Base-by-base conservation (phyloP, 257 asterid species). In the Solanum bukasovii region DNA sequence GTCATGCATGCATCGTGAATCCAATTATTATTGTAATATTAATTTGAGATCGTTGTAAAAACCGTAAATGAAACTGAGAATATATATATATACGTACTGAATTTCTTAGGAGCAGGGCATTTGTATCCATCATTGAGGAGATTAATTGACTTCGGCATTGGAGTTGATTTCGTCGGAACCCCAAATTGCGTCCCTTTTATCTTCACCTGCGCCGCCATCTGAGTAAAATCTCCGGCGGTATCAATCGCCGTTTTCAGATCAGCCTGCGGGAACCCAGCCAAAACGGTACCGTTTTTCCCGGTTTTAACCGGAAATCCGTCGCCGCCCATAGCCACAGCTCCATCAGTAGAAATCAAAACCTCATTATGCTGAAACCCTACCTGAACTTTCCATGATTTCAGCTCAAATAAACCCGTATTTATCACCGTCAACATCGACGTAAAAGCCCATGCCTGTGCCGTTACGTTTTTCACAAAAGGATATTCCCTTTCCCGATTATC, bases 201-300 rank as follows among this genome's bases (percentile, higher is more conserved):
- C 21, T 89, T 90, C 21, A 96, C 87, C 91, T 93, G 89, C 3
- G 83, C 96, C 84, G 91, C 94, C 95, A 95, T 94, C 93, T 95
- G 98, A 13, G 90, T 49, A 12, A 67, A 88, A 87, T 97, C 99
- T 1, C 92, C 93, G 1, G 99, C 99, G 0, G 99, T 97, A 3
- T 97, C 99, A 44, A 97, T 95, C 16, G 99, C 99, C 0, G 99
- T 97, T 63, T 94, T 92, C 81, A 97, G 87, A 90, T 97, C 99
- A 0, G 96, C 13, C 89, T 89, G 91, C 3, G 99, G 99, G 38
- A 87, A 93, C 2, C 99, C 99, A 0, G 95, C 94, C 4, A 97
- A 83, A 21, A 87, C n/a, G 1, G 99, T 95, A 49, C 98, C 99
- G 13, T 97, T 96, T 21, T 93, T 95, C 38, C 94, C 94, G 2